A percentile compares a stretch with the other conserved stretches of the same genome.
These are phyloP conservation scores for Fusarium goolgardi DNA, from an alignment of 2,329 filamentous ascomycete genomes.

Conservation along the genomic window DNA sequence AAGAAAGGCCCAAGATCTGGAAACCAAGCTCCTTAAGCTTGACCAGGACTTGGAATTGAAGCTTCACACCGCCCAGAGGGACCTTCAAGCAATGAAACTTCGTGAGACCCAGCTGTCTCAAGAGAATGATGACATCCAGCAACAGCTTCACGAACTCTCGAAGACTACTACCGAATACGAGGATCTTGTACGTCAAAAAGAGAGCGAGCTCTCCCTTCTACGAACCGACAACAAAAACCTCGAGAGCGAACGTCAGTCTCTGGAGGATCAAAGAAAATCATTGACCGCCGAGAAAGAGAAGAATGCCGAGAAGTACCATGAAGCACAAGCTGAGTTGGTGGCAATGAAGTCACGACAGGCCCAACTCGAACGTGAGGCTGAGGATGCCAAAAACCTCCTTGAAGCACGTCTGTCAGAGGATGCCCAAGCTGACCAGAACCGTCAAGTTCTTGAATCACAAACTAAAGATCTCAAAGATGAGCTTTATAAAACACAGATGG, in stretches of 20 bases:
- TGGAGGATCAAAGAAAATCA: constrained; percentile 81
- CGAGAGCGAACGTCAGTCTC: constrained; percentile 80
- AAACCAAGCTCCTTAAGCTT: constrained; percentile 82
- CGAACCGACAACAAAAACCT: constrained; percentile 86
- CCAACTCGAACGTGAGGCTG: constrained; percentile 87
- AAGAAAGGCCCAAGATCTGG: constrained; percentile 87
- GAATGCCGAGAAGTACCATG: constrained; percentile 78
- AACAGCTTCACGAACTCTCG: constrained; percentile 87
- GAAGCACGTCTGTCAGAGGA: constrained; percentile 92
- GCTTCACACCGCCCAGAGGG: constrained; percentile 79
- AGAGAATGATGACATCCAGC: constrained; percentile 84
- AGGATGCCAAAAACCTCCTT: constrained; percentile 86
- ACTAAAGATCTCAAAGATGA: constrained; percentile 88
- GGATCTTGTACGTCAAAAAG: constrained; percentile 90
- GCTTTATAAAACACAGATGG: constrained; percentile 85
- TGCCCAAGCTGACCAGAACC: constrained; percentile 82
- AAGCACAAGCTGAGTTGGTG: constrained; percentile 88
- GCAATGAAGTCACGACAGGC: constrained; percentile 85
- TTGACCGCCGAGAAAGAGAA: constrained; percentile 82
- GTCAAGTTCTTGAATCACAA: constrained; percentile 86
- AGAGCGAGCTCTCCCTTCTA: constrained; percentile 88
- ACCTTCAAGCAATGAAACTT: constrained; percentile 77
- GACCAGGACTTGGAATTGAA: constrained; percentile 93
- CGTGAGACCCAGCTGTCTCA: constrained; percentile 80
- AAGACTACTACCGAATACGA: constrained; percentile 95